phyloP scores from a whole-genome alignment of 192 early-diverging fungal species.

The Coemansia sp. region DNA sequence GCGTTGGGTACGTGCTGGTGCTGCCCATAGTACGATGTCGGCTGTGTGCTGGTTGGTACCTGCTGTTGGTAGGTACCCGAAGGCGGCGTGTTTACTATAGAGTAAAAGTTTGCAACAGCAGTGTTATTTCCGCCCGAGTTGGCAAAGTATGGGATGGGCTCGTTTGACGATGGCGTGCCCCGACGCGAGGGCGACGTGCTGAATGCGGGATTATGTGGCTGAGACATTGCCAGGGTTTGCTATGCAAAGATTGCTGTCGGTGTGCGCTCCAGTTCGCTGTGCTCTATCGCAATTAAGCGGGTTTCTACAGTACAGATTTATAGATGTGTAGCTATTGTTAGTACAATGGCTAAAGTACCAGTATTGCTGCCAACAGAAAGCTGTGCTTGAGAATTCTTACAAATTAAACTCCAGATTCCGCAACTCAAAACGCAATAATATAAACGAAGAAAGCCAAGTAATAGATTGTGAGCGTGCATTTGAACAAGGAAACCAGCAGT shows the following conservation, averaged over 20 bases:
- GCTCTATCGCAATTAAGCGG: neutral
- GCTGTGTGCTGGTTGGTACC: slow-evolving; percentile 9
- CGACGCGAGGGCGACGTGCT: slow-evolving; percentile 35
- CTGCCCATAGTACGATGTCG: neutral
- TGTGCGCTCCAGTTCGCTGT: neutral
- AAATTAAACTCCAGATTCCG: neutral
- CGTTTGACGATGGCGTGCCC: slow-evolving; percentile 43
- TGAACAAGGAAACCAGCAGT: neutral
- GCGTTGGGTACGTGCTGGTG: neutral
- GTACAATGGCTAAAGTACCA: neutral
- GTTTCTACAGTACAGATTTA: neutral
- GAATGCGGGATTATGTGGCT: neutral
- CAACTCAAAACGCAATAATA: neutral
- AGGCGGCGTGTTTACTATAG: slow-evolving; percentile 8
- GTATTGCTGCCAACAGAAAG: neutral
- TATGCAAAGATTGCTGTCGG: neutral
- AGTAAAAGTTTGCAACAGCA: slow-evolving; percentile 19
- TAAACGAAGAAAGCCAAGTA: neutral
- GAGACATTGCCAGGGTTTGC: neutral
- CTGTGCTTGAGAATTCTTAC: neutral
- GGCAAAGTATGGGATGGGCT: slow-evolving; percentile 50
- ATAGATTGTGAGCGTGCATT: neutral
- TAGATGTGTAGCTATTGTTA: neutral
- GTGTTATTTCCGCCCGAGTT: neutral
- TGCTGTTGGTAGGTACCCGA: neutral